A percentile compares a stretch with the other conserved stretches of the same genome.
phyloP scores from a whole-genome alignment of 2,329 filamentous ascomycete genomes.

The Sarocladium oryzae region DNA sequence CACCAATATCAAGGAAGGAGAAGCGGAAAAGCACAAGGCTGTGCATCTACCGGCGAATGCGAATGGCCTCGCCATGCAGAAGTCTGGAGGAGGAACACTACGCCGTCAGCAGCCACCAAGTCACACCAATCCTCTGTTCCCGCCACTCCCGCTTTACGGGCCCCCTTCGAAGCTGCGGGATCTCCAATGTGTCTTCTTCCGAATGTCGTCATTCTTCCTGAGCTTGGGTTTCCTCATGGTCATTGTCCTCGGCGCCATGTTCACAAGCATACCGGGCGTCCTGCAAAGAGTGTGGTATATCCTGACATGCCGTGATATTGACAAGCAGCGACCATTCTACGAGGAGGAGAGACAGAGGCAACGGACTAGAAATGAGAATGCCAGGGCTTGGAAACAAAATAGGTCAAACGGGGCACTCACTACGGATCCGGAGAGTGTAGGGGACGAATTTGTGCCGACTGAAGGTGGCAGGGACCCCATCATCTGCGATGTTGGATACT shows the following conservation, averaged over 20 bases:
- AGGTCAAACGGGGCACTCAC: conserved; percentile 26
- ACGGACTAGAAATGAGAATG: conserved; percentile 48
- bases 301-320: conserved; percentile 52
- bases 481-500: conserved; percentile 74
- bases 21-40: conserved; percentile 16
- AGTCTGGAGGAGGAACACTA: conserved; percentile 40
- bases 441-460: conserved; percentile 60
- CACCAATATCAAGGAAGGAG: conserved; percentile 25
- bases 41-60: conserved; percentile 20
- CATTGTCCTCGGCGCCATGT: conserved; percentile 68
- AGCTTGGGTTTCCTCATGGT: conserved; percentile 71
- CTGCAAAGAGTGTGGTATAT: conserved; percentile 43
- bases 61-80: conserved; percentile 31
- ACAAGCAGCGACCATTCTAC: conserved; percentile 59
- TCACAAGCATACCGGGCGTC: conserved; percentile 55
- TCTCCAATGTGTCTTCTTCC: conserved; percentile 60
- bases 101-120: conserved; percentile 51
- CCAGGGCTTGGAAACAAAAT: conserved; percentile 54
- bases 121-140: conserved; percentile 74
- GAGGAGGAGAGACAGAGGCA: conserved; percentile 62
- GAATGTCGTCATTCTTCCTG: conserved; percentile 63
- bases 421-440: conserved; percentile 35
- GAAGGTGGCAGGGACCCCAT: conserved; percentile 78
- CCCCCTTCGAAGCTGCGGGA: conserved; percentile 61
- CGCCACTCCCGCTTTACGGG: conserved; percentile 75